Base-by-base conservation (phyloP, 2,329 filamentous ascomycete genomes). In the Penicillium italicum region DNA sequence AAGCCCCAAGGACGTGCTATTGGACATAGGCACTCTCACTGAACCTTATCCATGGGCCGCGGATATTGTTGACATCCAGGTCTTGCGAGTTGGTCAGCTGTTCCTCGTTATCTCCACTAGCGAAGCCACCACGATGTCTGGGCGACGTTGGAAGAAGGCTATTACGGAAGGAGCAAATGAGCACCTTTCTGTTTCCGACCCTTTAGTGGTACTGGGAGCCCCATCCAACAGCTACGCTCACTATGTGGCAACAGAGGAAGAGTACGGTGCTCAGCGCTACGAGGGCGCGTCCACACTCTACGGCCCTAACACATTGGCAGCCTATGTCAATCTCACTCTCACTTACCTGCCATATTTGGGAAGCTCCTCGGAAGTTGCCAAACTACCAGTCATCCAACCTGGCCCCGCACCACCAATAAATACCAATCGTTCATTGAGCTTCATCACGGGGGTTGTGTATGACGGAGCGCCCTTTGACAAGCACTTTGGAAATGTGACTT, bases 261-360 rank as follows among this genome's bases (percentile, higher is more conserved):
- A 96, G 72, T 95, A 94, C 71, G 76, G 77, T 12, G 79, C 94
- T 43, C 93, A 97, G 75, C 87, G 93, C 10, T 97, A 97, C 74
- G 93, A 97, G 76, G 93, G 92, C n/a, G 93, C 90, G 0, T 93
- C 89, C 7, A 97, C 93, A 0, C 83, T 97, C 2, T 94, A 89
- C 70, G 93, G 93, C 0, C 88, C 83, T 2, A 85, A 91, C 72
- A 90, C 91, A 0, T 81, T 97, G 11, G 84, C 88, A 34, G 93
- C 91, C 0, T 94, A 94, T 76, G 89, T 97, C 76, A 92, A 95
- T 72, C 79, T 93, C 41, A 92, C 90, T 0, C 78, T 91, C n/a
- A 82, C 80, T 0, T 85, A 88, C 70, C 82, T 94, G 4, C 81
- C 80, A 16, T 87, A 87, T 69, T 82, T 95, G 4, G 78, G 79